phyloP scores from a whole-genome alignment of 129 eudicot species.

The Saussurea involucrata region DNA sequence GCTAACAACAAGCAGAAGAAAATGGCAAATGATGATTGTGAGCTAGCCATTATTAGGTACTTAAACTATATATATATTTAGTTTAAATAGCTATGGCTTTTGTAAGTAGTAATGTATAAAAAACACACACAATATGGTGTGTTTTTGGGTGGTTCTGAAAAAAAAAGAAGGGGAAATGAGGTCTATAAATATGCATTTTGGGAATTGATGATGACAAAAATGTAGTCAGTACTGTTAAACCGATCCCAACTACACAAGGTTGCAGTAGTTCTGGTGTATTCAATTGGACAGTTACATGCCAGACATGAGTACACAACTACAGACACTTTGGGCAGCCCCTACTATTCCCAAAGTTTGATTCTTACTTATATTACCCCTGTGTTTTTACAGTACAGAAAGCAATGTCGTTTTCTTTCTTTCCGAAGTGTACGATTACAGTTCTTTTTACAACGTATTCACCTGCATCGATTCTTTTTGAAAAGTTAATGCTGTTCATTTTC shows the following conservation, averaged over 20 bases:
- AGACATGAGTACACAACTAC: conserved; percentile 21
- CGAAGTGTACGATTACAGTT: neutral
- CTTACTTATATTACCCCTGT: conserved; percentile 5
- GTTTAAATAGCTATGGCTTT: neutral
- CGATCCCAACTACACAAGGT: conserved; percentile 37
- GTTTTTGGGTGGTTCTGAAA: conserved; percentile 22
- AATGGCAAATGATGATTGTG: conserved; percentile 14
- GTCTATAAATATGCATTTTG: conserved; percentile 30
- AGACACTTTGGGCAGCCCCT: conserved; percentile 6
- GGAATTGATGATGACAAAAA: conserved; percentile 9
- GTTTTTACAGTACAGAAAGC: conserved; percentile 3
- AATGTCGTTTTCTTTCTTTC: neutral
- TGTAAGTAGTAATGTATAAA: neutral
- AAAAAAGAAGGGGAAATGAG: conserved; percentile 21
- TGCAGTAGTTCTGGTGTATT: conserved; percentile 32
- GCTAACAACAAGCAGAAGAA: conserved; percentile 5
- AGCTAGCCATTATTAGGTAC: conserved; percentile 17
- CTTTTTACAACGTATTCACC: neutral
- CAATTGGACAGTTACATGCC: conserved; percentile 40
- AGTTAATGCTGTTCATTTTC: neutral
- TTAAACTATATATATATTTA: neutral
- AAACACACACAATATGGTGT: conserved; percentile 15
- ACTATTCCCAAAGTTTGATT: conserved; percentile 3
- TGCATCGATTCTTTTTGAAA: neutral
- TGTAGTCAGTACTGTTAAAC: conserved; percentile 21